Evolutionary conservation across 768 basidiomycete species (phyloP).

Genomic region (Stropharia rugosoannulata): DNA sequence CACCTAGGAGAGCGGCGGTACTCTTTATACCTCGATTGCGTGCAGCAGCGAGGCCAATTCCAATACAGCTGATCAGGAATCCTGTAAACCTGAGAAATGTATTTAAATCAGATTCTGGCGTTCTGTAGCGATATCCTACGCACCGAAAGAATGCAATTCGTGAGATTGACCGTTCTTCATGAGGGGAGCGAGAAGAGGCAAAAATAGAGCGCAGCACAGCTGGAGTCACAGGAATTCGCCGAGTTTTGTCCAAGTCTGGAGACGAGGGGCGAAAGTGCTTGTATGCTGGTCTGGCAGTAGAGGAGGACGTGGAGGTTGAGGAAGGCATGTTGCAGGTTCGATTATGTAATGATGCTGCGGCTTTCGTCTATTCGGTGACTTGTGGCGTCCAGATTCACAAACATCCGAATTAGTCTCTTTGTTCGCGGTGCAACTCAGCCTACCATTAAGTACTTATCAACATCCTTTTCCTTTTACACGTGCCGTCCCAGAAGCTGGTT

Average conservation of each 20-base stretch:
- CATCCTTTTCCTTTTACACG: too few relatives aligned
- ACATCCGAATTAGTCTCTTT: neutral
- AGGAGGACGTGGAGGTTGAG: constrained; percentile 51
- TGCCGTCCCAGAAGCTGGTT: too few relatives aligned
- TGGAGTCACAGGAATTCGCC: constrained; percentile 81
- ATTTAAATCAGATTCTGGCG: constrained; percentile 2
- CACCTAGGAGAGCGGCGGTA: constrained; percentile 67
- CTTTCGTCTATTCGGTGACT: too few relatives aligned
- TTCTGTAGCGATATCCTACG: constrained; percentile 1
- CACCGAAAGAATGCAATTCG: constrained; percentile 87
- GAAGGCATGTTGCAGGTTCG: constrained; percentile 37
- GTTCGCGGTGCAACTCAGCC: too few relatives aligned
- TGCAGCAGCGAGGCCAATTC: constrained; percentile 74
- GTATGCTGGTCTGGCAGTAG: constrained; percentile 38
- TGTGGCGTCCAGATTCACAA: neutral
- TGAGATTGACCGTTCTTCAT: constrained; percentile 83
- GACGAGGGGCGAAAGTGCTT: constrained; percentile 36
- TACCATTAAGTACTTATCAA: too few relatives aligned
- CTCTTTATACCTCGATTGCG: constrained; percentile 67
- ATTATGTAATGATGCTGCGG: constrained; percentile 12
- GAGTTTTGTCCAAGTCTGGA: constrained; percentile 39
- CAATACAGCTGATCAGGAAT: constrained; percentile 79
- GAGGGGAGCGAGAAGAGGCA: constrained; percentile 76
- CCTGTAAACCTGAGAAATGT: constrained; percentile 63
- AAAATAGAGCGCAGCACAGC: constrained; percentile 82